These are phyloP conservation scores for Piper longum DNA, from an alignment of 164 flowering plant genomes.

Conservation along the genomic window DNA sequence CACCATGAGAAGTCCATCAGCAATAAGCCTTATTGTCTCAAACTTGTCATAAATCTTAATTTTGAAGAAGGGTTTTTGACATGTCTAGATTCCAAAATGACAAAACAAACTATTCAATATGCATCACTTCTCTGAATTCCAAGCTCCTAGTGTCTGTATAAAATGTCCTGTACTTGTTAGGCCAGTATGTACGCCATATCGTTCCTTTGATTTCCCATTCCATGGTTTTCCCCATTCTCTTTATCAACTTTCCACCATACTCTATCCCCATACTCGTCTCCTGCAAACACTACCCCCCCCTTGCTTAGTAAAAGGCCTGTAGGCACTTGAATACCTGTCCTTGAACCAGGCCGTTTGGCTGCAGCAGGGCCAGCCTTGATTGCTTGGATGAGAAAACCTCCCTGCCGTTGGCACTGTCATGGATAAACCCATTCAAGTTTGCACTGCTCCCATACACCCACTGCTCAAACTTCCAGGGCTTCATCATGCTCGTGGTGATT, in stretches of 20 bases:
- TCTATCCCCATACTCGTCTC: conserved; percentile 81
- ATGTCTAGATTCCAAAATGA: too few relatives aligned
- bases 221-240: conserved; percentile 43
- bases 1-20: too few relatives aligned
- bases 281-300: conserved; percentile 83
- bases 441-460: conserved; percentile 54
- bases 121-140: conserved; percentile 46
- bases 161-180: conserved; percentile 52
- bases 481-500: conserved; percentile 42
- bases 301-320: conserved; percentile 69
- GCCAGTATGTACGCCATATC: conserved; percentile 87
- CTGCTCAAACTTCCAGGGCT: conserved; percentile 91
- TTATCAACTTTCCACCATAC: conserved; percentile 68
- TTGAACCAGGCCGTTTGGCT: conserved; percentile 77
- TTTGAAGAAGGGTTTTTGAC: too few relatives aligned
- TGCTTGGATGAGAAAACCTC: conserved; percentile 77
- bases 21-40: too few relatives aligned
- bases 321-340: conserved; percentile 56
- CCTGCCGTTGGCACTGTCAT: conserved; percentile 55
- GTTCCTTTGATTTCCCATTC: conserved; percentile 77
- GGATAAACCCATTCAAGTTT: conserved; percentile 67
- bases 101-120: too few relatives aligned
- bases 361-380: conserved; percentile 35
- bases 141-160: conserved; percentile 58
- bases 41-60: too few relatives aligned